These are phyloP conservation scores for Acanthamoeba healyi DNA, from an alignment of 208 protist genomes.

Conservation along the genomic window DNA sequence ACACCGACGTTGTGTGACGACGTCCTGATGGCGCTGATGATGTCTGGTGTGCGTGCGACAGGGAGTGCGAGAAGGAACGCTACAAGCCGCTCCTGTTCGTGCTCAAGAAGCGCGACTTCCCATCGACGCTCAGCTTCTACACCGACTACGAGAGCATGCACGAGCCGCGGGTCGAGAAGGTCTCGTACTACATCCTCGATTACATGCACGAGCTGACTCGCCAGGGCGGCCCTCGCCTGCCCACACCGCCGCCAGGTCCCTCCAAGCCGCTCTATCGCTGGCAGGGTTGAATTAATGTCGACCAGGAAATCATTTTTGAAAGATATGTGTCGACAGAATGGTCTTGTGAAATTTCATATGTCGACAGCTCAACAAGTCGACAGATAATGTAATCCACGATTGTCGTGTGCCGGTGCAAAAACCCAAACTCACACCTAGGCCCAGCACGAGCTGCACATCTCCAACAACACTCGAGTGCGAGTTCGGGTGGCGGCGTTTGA, in stretches of 20 bases:
- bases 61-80: constrained; percentile 65
- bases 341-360: no score
- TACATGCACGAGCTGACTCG: constrained; percentile 43
- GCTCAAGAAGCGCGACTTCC: constrained; percentile 56
- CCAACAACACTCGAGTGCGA: background rate
- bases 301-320: no score
- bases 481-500: no score
- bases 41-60: background rate
- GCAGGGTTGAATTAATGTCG: constrained; percentile 14
- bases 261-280: background rate
- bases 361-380: no score
- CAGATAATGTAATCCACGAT: background rate
- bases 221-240: background rate
- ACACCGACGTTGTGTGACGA: background rate
- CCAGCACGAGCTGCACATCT: no score
- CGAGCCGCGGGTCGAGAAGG: constrained; percentile 64
- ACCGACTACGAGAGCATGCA: constrained; percentile 68
- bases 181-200: constrained; percentile 68
- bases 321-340: no score
- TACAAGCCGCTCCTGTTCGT: constrained; percentile 66
- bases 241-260: background rate
- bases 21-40: no score
- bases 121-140: constrained; percentile 9
- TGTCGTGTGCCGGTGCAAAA: background rate
- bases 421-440: background rate